Evolutionary conservation across 2,329 filamentous ascomycete species (phyloP), one percentile per base, ranked within the genome.

Genomic region (Blumeria hordei): DNA sequence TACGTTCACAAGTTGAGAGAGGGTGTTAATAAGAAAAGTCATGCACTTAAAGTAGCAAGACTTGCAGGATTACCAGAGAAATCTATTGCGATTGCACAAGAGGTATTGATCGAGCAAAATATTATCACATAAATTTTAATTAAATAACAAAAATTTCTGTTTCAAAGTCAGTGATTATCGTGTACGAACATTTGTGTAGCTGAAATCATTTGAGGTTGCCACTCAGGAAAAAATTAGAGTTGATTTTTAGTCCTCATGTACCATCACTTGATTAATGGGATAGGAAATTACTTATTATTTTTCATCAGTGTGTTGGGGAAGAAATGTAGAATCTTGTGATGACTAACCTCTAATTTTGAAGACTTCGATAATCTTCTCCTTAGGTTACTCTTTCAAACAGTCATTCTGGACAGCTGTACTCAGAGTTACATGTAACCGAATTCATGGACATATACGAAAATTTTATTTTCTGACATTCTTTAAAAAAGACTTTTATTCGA

Each of bases 11-110:
- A 76, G 60, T 68, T 98, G 67, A 77, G 78, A 55, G 79, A 74
- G 65, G 92, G 92, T 0, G 78, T 94, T 56, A 98, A 96, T 67
- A 76, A 80, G 54, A 73, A 83, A 60, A 93, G 86, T 58, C 92
- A 98, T 69, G 92, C 93, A 16, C 71, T 98, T 57, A 96, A 95
- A 65, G 92, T 98, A n/a, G 92, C 92, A 1, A 75, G 76, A 59
- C 70, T 96, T 60, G 93, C 92, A 6, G 88, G 87, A 1, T 63
- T 95, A 61, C 88, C 88, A 0, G 77, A 81, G 57, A 71, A 74
- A 47, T 85, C 83, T 3, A 78, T 95, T 55, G 69, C 71, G 21
- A 71, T 86, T 59, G 88, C 90, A 6, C 61, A 57, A 57, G 56
- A 58, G 39, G 55, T 64, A 3, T 66, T 58, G 57, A 59, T 28